Base-by-base conservation (phyloP, 768 basidiomycete genomes). In the Tylopilus rubrobrunneus region DNA sequence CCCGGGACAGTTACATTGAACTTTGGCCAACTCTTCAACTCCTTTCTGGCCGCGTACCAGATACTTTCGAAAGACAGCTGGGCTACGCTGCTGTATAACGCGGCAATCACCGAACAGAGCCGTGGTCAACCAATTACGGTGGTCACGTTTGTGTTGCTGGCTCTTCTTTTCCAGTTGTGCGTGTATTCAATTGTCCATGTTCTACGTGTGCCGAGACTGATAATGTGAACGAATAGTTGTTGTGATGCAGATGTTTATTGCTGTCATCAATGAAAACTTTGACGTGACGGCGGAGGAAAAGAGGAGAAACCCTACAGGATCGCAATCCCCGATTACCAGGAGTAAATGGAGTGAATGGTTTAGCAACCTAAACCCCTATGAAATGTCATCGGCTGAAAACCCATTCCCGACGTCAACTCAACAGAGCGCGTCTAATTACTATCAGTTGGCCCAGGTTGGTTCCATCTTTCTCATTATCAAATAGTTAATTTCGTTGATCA, bases 261-360 rank as follows among this genome's bases (percentile, higher is more conserved):
- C 95, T 31, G 93, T 95, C 43, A 92, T 97, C 76, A 91, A 94
- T 64, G 93, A 94, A 75, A 96, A 95, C 69, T 98, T 98, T 62
- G 78, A 86, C 23, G 83, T 96, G 8, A 92, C 92, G 0, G 95
- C 97, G 62, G 92, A 95, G 64, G 79, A 84, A 25, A 98, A 98
- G 74, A 83, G 86, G 48, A 79, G 80, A 11, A 80, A 86, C 56
- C 95, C 97, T 69, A 82, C 86, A 73, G 82, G 75, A 11, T 77
- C 77, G 34, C 78, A 82, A 53, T 80, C 84, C 54, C 78, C 78
- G 27, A n/a, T n/a, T n/a, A 41, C 71, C 77, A 31, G 8, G 10
- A 31, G 10, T 31, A 10, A 31, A 10, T 53, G 64, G 15, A 45
- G 50, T 39, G 37, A 45, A 15, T 97, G 92, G 92, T 64, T 90